These are phyloP conservation scores for Huiozyma naganishii DNA, from an alignment of 805 yeast genomes.

Conservation along the genomic window DNA sequence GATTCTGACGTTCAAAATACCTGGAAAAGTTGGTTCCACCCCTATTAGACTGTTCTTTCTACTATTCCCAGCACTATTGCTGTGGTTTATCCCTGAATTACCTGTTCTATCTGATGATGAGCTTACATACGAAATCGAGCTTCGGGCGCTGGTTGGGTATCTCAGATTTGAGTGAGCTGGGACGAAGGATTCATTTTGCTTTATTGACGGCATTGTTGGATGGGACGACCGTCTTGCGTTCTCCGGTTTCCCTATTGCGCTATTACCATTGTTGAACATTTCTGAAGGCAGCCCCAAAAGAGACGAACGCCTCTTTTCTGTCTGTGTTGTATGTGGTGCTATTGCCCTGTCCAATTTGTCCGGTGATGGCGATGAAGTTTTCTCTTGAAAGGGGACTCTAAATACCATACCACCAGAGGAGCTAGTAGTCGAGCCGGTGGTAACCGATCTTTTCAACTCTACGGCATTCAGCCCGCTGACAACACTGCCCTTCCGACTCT, in stretches of 20 bases:
- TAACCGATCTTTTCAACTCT: constrained; percentile 1
- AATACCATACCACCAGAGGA: constrained; percentile 33
- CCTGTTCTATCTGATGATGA: constrained; percentile 23
- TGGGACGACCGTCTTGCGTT: too few relatives aligned
- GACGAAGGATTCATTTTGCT: too few relatives aligned
- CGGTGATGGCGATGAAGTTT: neutral
- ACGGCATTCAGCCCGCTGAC: neutral
- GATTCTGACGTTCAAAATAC: constrained; percentile 23
- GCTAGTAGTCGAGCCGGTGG: constrained; percentile 20
- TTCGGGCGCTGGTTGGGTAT: constrained; percentile 3
- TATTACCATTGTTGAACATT: too few relatives aligned
- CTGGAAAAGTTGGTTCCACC: constrained; percentile 6
- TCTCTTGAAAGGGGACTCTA: constrained; percentile 64
- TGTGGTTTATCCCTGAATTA: constrained; percentile 8
- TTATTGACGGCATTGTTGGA: neutral
- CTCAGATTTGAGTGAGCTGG: neutral
- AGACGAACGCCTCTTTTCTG: constrained; percentile 15
- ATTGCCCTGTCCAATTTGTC: too few relatives aligned
- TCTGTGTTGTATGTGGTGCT: neutral
- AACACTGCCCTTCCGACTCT: neutral
- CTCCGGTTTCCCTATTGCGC: too few relatives aligned
- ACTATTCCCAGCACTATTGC: constrained; percentile 3
- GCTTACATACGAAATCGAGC: constrained; percentile 22
- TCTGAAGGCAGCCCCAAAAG: constrained; percentile 5
- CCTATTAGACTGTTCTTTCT: constrained; percentile 17